Percentiles rank a stretch among this genome's conserved stretches.
phyloP scores from a whole-genome alignment of 2,329 filamentous ascomycete genomes.

The Exophiala calicioides region DNA sequence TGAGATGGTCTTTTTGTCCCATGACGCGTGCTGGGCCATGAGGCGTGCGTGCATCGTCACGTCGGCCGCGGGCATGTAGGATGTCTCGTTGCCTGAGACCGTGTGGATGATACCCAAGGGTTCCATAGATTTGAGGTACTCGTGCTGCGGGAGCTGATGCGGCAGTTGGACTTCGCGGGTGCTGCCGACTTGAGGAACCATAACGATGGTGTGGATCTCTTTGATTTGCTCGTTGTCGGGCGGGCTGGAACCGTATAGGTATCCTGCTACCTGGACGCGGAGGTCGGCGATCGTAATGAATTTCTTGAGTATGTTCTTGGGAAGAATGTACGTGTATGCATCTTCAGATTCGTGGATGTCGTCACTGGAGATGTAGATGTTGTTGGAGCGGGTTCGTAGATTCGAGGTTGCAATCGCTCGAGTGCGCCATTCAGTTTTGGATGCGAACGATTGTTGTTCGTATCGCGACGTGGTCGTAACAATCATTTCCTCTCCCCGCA shows the following conservation, averaged over 20 bases:
- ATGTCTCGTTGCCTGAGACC: constrained; percentile 87
- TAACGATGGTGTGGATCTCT: constrained; percentile 93
- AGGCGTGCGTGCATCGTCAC: constrained; percentile 91
- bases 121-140: constrained; percentile 82
- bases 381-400: constrained; percentile 88
- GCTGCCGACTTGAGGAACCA: constrained; percentile 95
- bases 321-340: constrained; percentile 93
- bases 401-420: constrained; percentile 96
- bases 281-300: constrained; percentile 98
- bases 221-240: constrained; percentile 96
- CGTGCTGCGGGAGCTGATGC: constrained; percentile 85
- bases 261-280: constrained; percentile 92
- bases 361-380: constrained; percentile 97
- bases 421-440: constrained; percentile 98
- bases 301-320: constrained; percentile 96
- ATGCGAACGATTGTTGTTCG: constrained; percentile 95
- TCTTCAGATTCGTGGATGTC: constrained; percentile 84
- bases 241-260: constrained; percentile 89
- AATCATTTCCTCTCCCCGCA: constrained; percentile 95
- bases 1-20: constrained; percentile 89
- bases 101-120: constrained; percentile 95
- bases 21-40: constrained; percentile 75
- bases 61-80: constrained; percentile 93
- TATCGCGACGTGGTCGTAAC: constrained; percentile 98
- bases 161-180: constrained; percentile 89